Evolutionary conservation across 78 protist species (phyloP), one percentile per base, ranked within the genome.

Genomic region (Dictyostelium purpureum): DNA sequence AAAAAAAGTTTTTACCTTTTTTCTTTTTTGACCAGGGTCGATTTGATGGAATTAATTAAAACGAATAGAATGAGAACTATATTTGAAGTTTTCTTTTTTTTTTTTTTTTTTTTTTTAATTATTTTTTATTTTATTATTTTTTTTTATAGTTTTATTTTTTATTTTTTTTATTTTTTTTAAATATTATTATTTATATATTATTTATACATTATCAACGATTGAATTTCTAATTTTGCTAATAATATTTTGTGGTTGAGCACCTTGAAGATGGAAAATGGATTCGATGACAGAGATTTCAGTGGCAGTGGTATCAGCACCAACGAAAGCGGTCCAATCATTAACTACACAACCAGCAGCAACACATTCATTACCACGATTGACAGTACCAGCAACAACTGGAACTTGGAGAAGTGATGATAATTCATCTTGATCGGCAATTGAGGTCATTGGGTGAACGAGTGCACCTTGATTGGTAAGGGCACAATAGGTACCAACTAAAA

Each of bases 261-360:
- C 83, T 40, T 80, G 77, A 42, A 96, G 56, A 70, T 56, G 33
- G 77, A 94, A 96, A 35, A 96, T 91, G 33, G 63, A 61, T 73
- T 98, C 99, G 12, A 97, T 80, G 19, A 96, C 99, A 40, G 98
- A 61, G 54, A 98, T 67, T 94, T 99, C 99, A 0, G 99, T 97
- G 57, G 99, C 93, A 0, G 99, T 98, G 6, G 99, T 98, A 92
- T 98, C 99, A 28, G 90, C 28, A 21, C 99, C 99, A 89, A 97
- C 94, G 81, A 98, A 97, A 33, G 99, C 99, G n/a, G 83, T n/a
- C 98, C 98, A 98, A 78, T 98, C 99, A 94, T 98, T 98, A 26
- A 96, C 99, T 2, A 97, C 97, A 33, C 96, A 54, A 70, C 99
- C 99, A 33, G 97, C 98, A 5, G 98, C 97, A 11, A 99, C 67